Evolutionary conservation across 148 eudicot genomes (phyloP).

Genomic region (Spergularia bocconei): DNA sequence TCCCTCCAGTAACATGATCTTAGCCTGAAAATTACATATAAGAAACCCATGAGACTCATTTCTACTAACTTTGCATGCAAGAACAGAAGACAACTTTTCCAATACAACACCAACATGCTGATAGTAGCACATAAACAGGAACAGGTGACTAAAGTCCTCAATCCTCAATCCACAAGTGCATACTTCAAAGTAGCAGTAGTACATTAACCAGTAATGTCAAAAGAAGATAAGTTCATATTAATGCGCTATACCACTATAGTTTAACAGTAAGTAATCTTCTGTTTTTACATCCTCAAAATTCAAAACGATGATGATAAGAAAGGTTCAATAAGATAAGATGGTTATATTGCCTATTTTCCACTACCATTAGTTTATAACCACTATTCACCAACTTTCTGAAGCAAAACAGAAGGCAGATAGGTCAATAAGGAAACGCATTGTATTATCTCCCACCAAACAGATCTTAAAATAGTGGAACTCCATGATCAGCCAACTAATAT

Average conservation of each 20-base stretch:
- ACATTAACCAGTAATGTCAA: neutral
- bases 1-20: conserved; percentile 13
- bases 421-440: neutral
- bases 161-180: neutral
- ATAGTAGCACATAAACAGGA: neutral
- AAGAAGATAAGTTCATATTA: neutral
- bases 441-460: neutral
- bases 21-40: conserved; percentile 18
- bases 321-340: neutral
- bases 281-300: neutral
- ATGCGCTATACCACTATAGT: neutral
- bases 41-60: neutral
- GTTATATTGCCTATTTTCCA: neutral
- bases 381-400: neutral
- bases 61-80: neutral
- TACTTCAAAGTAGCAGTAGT: neutral
- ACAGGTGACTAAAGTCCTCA: neutral
- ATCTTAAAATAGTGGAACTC: neutral
- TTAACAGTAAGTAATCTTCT: neutral
- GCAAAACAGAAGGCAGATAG: neutral
- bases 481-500: neutral
- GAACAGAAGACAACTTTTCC: neutral
- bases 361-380: neutral
- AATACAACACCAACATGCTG: neutral
- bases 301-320: neutral